Evolutionary conservation across 441 rosid genomes (phyloP).

Genomic region (Arabidopsis lyrata): DNA sequence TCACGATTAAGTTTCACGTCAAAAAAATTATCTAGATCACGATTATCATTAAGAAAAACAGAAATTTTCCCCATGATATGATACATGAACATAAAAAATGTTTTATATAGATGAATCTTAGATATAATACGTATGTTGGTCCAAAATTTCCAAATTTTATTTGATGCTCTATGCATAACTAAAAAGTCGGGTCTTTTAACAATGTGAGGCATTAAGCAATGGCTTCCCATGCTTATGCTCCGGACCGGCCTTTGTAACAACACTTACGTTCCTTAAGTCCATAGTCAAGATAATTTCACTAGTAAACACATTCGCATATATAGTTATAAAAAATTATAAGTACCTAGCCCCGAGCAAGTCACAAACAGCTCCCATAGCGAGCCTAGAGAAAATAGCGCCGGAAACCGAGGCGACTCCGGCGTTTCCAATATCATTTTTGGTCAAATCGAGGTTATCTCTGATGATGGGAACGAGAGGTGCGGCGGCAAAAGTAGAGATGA

Average conservation of each 20-base stretch:
- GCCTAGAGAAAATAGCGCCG: constrained; percentile 50
- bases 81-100: no score
- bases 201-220: no score
- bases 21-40: not conserved
- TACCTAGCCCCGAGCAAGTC: constrained; percentile 52
- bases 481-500: constrained; percentile 53
- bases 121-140: no score
- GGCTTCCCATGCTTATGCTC: no score
- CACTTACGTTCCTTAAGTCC: not conserved
- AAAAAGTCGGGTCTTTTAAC: no score
- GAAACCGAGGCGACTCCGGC: constrained; percentile 54
- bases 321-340: not conserved
- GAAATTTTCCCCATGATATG: no score
- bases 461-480: constrained; percentile 54
- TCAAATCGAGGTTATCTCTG: constrained; percentile 51
- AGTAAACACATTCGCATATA: not conserved
- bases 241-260: no score
- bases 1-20: not conserved
- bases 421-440: constrained; percentile 47
- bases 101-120: no score
- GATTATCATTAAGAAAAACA: no score
- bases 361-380: constrained; percentile 52
- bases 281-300: not conserved
- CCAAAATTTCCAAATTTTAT: no score
- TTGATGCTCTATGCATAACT: no score